Evolutionary conservation across 352 stramenopile species (phyloP).

Genomic region (Paralagenidium karlingii): DNA sequence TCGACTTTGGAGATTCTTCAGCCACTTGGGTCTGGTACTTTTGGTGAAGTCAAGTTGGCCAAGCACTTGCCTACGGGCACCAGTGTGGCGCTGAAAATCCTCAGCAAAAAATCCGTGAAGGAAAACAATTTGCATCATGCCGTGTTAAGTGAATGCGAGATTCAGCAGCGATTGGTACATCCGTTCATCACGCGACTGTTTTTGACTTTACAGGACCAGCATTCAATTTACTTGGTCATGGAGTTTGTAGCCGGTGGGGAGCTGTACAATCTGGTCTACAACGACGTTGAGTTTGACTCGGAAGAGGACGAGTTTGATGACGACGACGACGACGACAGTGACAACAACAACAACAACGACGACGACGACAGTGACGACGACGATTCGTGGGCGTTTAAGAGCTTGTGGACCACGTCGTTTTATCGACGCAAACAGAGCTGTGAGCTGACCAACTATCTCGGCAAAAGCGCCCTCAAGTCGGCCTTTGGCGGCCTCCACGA

Average conservation of each 20-base stretch:
- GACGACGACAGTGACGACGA: slow-evolving; percentile 1
- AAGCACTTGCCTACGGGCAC: slow-evolving; percentile 38
- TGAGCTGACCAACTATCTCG: slow-evolving; percentile 20
- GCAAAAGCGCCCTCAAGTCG: slow-evolving; percentile 18
- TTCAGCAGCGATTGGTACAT: slow-evolving; percentile 42
- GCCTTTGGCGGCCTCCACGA: slow-evolving; percentile 72
- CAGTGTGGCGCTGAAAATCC: slow-evolving; percentile 60
- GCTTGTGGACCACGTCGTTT: neutral
- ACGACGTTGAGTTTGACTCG: slow-evolving; percentile 38
- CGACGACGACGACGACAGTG: slow-evolving; percentile 5
- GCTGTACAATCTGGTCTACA: slow-evolving; percentile 83
- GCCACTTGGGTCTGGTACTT: slow-evolving; percentile 12
- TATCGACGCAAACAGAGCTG: slow-evolving; percentile 14
- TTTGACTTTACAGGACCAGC: slow-evolving; percentile 55
- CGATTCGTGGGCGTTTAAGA: neutral
- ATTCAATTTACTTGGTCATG: slow-evolving; percentile 64
- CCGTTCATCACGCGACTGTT: slow-evolving; percentile 46
- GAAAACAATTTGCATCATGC: slow-evolving; percentile 56
- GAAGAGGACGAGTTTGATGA: slow-evolving; percentile 7
- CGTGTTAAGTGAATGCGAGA: slow-evolving; percentile 50
- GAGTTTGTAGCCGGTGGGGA: slow-evolving; percentile 63
- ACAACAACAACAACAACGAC: neutral
- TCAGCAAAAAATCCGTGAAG: slow-evolving; percentile 21
- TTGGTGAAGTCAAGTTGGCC: slow-evolving; percentile 65
- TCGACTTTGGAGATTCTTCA: slow-evolving; percentile 6